phyloP scores from a whole-genome alignment of 1,139 yeast species.

The Candida labiduridarum region DNA sequence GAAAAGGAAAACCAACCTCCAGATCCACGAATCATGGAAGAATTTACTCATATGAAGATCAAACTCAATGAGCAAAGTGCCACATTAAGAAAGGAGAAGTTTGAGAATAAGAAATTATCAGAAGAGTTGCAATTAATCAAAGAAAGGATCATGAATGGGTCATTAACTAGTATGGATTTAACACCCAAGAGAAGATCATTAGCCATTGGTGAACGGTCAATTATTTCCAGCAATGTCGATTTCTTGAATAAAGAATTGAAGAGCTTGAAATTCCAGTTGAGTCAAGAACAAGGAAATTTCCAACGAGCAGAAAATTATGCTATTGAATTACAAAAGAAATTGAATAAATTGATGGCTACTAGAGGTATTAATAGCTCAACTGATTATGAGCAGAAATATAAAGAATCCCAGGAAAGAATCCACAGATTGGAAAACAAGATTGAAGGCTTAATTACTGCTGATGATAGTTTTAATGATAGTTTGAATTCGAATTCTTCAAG shows the following conservation, averaged over 20 bases:
- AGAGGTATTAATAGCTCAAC: conserved; percentile 35
- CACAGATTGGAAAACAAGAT: conserved; percentile 37
- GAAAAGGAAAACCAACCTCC: conserved; percentile 47
- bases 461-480: conserved; percentile 16
- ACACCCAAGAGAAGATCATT: conserved; percentile 34
- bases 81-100: conserved; percentile 50
- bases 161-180: conserved; percentile 21
- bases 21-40: conserved; percentile 39
- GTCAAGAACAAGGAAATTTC: conserved; percentile 46
- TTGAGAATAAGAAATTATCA: conserved; percentile 55
- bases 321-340: conserved; percentile 47
- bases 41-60: conserved; percentile 52
- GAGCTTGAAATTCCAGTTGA: conserved; percentile 35
- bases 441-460: conserved; percentile 24
- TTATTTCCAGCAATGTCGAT: conserved; percentile 23
- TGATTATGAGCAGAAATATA: conserved; percentile 41
- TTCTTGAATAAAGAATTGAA: conserved; percentile 37
- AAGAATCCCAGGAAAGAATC: conserved; percentile 39
- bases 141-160: conserved; percentile 32
- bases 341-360: conserved; percentile 45
- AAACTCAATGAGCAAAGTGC: conserved; percentile 58
- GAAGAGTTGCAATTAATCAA: conserved; percentile 63
- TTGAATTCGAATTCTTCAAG: conserved; percentile 13
- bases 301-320: conserved; percentile 51
- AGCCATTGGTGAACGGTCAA: conserved; percentile 37